Evolutionary conservation across 768 basidiomycete species (phyloP).

Genomic region (Crassisporium funariophilum): DNA sequence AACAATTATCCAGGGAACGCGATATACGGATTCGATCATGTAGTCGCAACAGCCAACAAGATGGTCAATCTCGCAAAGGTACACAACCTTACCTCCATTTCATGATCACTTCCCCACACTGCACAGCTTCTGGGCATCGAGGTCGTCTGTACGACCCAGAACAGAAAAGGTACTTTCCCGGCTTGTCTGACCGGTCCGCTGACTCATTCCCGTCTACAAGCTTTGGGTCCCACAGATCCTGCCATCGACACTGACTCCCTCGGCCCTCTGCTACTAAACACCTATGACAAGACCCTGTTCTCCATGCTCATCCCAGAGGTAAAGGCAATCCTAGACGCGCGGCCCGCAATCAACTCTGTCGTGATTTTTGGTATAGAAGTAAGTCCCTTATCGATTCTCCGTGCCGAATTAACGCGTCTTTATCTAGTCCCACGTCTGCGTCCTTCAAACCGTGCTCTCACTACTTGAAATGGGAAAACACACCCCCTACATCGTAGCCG

Average conservation of each 20-base stretch:
- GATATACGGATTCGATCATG: constrained; percentile 71
- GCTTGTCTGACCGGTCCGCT: constrained; percentile 1
- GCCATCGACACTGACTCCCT: constrained; percentile 59
- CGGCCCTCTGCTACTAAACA: constrained; percentile 57
- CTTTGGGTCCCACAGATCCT: constrained; percentile 67
- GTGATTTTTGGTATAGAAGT: constrained; percentile 92
- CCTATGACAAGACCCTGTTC: constrained; percentile 79
- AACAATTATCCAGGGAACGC: constrained; percentile 31
- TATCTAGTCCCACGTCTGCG: constrained; percentile 81
- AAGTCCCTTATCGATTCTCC: constrained; percentile 17
- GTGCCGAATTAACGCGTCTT: constrained; percentile 1
- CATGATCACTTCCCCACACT: constrained; percentile 2
- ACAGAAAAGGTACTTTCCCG: constrained; percentile 59
- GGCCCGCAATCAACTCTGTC: constrained; percentile 54
- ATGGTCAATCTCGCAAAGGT: constrained; percentile 79
- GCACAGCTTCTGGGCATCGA: constrained; percentile 62
- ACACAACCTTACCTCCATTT: not conserved
- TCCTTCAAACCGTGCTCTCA: constrained; percentile 80
- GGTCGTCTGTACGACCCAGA: constrained; percentile 85
- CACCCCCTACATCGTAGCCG: constrained; percentile 71
- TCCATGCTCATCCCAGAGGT: constrained; percentile 83
- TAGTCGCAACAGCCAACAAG: constrained; percentile 72
- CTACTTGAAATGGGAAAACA: constrained; percentile 48
- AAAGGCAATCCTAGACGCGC: constrained; percentile 46
- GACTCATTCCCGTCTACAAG: constrained; percentile 34